These are phyloP conservation scores for Lithohypha guttulata DNA, from an alignment of 2,329 filamentous ascomycete genomes.

Conservation along the genomic window DNA sequence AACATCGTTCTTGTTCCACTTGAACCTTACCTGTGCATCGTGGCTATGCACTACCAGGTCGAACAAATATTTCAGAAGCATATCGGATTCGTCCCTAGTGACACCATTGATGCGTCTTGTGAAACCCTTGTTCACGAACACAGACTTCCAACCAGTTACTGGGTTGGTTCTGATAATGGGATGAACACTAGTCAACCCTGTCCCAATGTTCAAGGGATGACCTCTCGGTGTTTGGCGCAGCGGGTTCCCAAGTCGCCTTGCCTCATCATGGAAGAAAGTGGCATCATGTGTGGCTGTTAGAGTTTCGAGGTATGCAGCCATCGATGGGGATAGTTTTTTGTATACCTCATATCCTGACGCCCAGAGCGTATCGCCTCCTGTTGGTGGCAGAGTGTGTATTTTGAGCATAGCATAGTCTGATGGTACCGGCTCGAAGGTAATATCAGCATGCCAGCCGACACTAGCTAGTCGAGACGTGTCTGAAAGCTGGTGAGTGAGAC, in stretches of 20 bases:
- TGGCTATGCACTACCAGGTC: conserved; percentile 38
- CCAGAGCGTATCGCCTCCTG: conserved; percentile 53
- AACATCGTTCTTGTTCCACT: conserved; percentile 42
- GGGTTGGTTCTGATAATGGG: conserved; percentile 52
- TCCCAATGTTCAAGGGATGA: conserved; percentile 45
- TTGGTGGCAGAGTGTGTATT: conserved; percentile 45
- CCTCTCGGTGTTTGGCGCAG: conserved; percentile 39
- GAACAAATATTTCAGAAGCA: conserved; percentile 35
- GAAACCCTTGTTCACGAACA: conserved; percentile 38
- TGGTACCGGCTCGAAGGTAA: conserved; percentile 54
- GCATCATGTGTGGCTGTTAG: conserved; percentile 47
- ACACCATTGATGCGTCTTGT: conserved; percentile 35
- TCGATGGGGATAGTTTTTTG: conserved; percentile 44
- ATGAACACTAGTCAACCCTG: conserved; percentile 40
- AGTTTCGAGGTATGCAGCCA: conserved; percentile 48
- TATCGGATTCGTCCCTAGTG: conserved; percentile 32
- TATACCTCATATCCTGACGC: conserved; percentile 58
- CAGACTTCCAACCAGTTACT: conserved; percentile 52
- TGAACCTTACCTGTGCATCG: conserved; percentile 40
- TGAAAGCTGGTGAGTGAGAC: conserved; percentile 25
- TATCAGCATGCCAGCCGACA: conserved; percentile 49
- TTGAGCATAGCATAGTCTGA: conserved; percentile 54
- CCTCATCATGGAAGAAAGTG: conserved; percentile 40
- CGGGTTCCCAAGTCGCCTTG: conserved; percentile 23
- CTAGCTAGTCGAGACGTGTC: conserved; percentile 30